Evolutionary conservation across 225 moss, liverwort and hornwort species (phyloP), one percentile per base, ranked within the genome.

Genomic region (Bryoerythrophyllum caledonicum): DNA sequence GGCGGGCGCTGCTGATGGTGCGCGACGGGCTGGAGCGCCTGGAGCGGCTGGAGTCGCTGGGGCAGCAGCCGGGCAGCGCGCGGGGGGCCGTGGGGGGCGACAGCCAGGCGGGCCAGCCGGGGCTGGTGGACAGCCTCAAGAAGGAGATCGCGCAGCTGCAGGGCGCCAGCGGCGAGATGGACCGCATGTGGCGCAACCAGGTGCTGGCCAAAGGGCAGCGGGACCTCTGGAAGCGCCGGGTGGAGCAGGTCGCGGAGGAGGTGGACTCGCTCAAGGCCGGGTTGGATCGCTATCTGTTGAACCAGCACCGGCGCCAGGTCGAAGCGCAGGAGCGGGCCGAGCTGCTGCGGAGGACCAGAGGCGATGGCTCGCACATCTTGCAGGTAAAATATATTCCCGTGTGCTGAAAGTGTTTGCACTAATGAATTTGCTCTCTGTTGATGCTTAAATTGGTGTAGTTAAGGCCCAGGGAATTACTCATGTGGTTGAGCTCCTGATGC

Each of bases 211-310:
- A 86, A 43, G 79, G 86, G 48, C 96, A 96, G 75, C 83, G 91
- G 14, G 90, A 91, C 72, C 82, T 96, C 44, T 94, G 92, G 94
- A 96, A 94, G 86, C 90, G 90, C 32, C 91, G 92, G 73, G 84
- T 96, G 6, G 96, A 96, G 74, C 96, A 96, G 85, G 86, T 94
- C 17, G 96, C 89, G 1, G 96, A 96, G 81, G 94, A 96, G 81
- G 85, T 91, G 10, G 94, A 96, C 54, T 88, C 88, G 44, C 76
- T 96, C 10, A 91, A 87, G 82, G 80, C 81, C 35, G 92, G 90
- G 4, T 80, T 96, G 41, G 96, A 96, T 68, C 86, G 90, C 63
- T 88, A 91, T 35, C 17, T 85, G 71, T 71, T 81, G 71, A 88
- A 87, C 16, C 92, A 91, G 77, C 88, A 85, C 67, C 86, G 91